Evolutionary conservation across 306 rosid species (phyloP).

Genomic region (Luffa aegyptiaca): DNA sequence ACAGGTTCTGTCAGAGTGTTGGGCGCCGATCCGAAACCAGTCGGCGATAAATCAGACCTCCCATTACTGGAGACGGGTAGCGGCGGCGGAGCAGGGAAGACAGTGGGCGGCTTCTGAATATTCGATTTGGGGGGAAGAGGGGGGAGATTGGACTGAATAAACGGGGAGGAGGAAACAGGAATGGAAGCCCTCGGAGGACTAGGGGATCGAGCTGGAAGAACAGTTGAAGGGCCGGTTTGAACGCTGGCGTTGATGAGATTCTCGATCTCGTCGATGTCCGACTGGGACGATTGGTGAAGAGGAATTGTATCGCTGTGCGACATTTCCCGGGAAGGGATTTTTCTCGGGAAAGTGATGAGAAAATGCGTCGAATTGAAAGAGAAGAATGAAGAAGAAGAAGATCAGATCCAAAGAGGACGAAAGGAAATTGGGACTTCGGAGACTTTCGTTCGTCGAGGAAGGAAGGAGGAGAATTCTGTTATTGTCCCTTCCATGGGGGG

Average conservation of each 20-base stretch:
- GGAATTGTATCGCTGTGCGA: constrained; percentile 85
- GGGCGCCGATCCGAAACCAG: constrained; percentile 69
- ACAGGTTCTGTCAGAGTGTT: constrained; percentile 94
- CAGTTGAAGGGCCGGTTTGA: constrained; percentile 47
- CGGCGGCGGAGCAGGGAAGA: constrained; percentile 21
- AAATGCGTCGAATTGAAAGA: neutral
- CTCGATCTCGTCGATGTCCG: constrained; percentile 99
- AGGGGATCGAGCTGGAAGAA: constrained; percentile 65
- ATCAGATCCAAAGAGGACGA: neutral
- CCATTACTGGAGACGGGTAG: constrained; percentile 27
- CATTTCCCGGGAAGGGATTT: constrained; percentile 30
- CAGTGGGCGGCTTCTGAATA: constrained; percentile 25
- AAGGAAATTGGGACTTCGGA: neutral
- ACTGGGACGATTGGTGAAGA: constrained; percentile 82
- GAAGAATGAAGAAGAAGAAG: neutral
- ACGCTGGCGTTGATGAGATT: constrained; percentile 71
- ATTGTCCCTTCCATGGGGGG: neutral
- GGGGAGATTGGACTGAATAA: constrained; percentile 31
- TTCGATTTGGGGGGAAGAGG: constrained; percentile 12
- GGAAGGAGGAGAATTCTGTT: neutral
- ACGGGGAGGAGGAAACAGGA: constrained; percentile 58
- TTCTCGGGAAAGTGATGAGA: constrained; percentile 16
- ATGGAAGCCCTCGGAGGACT: constrained; percentile 84
- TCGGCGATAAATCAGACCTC: constrained; percentile 10
- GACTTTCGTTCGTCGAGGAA: neutral